Conservation (phyloP, 2,329 filamentous ascomycete genomes). For the Cordyceps cicadae region DNA sequence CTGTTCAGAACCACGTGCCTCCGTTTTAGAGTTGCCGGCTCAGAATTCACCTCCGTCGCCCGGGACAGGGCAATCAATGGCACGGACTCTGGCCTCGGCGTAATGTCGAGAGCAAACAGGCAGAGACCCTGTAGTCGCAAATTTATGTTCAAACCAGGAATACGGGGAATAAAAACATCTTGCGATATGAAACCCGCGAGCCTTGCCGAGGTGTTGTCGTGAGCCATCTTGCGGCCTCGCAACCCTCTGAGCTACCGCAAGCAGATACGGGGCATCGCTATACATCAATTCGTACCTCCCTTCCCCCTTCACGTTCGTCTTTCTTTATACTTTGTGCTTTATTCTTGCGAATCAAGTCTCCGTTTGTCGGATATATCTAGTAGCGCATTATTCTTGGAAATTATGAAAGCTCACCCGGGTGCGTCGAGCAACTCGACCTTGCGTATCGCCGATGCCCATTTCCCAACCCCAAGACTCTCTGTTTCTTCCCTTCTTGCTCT, state of each 20-base stretch:
- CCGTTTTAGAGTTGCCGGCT: background rate
- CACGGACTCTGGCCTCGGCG: background rate
- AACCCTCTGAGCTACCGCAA: no score
- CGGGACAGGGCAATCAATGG: background rate
- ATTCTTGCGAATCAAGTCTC: background rate
- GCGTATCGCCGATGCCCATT: background rate
- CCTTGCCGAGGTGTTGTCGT: background rate
- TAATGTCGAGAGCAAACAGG: background rate
- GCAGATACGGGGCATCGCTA: no score
- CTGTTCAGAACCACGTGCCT: no score
- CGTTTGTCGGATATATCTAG: background rate
- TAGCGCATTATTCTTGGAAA: background rate
- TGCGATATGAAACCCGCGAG: background rate
- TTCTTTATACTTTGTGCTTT: background rate
- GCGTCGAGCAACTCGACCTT: background rate
- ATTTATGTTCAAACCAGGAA: background rate
- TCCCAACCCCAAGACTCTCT: background rate
- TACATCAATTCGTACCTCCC: no score
- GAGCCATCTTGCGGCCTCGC: no score
- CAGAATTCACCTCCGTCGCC: background rate
- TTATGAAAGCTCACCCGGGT: background rate
- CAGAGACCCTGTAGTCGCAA: no score
- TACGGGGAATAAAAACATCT: background rate
- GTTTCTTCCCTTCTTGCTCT: background rate
- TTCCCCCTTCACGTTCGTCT: background rate